Percentiles rank a stretch among this genome's conserved stretches.
These are phyloP conservation scores for Mucor velutinosus DNA, from an alignment of 371 early-diverging fungal genomes.

Conservation along the genomic window DNA sequence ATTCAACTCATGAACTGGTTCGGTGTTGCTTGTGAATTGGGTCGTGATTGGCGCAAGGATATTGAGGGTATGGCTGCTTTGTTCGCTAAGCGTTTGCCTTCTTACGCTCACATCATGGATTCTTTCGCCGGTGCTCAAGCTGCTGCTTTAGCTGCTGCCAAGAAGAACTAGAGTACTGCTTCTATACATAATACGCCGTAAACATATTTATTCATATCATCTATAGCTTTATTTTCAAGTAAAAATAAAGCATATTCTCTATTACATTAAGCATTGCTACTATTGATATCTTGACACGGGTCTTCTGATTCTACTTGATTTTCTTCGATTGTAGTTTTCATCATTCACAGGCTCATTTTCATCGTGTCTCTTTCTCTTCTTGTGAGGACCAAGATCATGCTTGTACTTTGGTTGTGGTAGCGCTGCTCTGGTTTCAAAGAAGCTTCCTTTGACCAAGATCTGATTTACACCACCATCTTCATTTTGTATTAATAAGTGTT, in stretches of 20 bases:
- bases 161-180: not conserved
- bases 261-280: not conserved
- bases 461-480: slow-evolving; percentile 10
- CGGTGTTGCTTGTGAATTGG: slow-evolving; percentile 33
- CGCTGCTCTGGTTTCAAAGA: not conserved
- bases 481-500: not conserved
- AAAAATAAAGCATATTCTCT: not conserved
- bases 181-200: not conserved
- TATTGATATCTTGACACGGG: not conserved
- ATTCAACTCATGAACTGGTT: slow-evolving; percentile 28
- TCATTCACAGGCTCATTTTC: not conserved
- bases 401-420: not conserved
- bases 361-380: not conserved
- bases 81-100: slow-evolving; percentile 30
- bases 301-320: slow-evolving; percentile 14
- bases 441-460: not conserved
- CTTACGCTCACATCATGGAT: slow-evolving; percentile 30
- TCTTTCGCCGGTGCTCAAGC: slow-evolving; percentile 28
- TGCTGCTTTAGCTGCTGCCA: slow-evolving; percentile 6
- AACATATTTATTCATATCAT: not conserved
- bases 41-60: slow-evolving; percentile 31
- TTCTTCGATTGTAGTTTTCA: slow-evolving; percentile 13
- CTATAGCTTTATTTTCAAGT: not conserved
- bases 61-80: slow-evolving; percentile 26
- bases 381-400: not conserved